Base-by-base conservation (phyloP, 768 basidiomycete genomes). In the Dioszegia crocea region DNA sequence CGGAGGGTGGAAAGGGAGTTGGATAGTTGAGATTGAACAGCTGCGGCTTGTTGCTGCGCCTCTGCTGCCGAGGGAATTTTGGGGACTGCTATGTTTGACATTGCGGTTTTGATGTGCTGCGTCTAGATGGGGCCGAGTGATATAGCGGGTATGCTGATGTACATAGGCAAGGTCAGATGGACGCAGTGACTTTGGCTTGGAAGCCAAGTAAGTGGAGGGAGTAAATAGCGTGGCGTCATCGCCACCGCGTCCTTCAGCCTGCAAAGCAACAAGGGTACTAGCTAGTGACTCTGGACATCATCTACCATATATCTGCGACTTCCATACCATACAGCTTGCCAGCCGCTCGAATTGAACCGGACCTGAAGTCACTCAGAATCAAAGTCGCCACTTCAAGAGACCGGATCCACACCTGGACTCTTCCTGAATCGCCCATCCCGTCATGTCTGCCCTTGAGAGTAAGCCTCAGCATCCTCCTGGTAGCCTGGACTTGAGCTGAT, bases 1-100 rank as follows among this genome's bases (percentile, higher is more conserved):
- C 67, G 43, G 48, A 77, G 71, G 50, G 67, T 68, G 12, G 48
- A 36, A 36, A 69, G 54, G 27, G 73, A 74, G 26, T 53, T 30
- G 40, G 64, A 56, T 30, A 62, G 46, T 54, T 67, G 63, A 24
- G 59, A 39, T 53, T 53, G 51, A 23, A 53, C 51, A 11, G 29
- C 36, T 11, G 51, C 14, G 24, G 51, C 51, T 40, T 53, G 51
- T 38, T 38, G 36, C 16, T 17, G 56, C 19, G 58, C 54, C 30
- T 23, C 40, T 41, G 43, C 44, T 19, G 40, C 17, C 16, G 53
- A 19, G 24, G 40, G 31, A n/a, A 48, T 3, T 21, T 19, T n/a
- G 16, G 49, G 39, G 39, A 36, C 19, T 24, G 47, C 23, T 17
- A 26, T 24, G 17, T 17, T 31, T 12, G 60, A 33, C 45, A 26